phyloP scores from a whole-genome alignment of 352 stramenopile genomes.

The Globisporangium parvum region DNA sequence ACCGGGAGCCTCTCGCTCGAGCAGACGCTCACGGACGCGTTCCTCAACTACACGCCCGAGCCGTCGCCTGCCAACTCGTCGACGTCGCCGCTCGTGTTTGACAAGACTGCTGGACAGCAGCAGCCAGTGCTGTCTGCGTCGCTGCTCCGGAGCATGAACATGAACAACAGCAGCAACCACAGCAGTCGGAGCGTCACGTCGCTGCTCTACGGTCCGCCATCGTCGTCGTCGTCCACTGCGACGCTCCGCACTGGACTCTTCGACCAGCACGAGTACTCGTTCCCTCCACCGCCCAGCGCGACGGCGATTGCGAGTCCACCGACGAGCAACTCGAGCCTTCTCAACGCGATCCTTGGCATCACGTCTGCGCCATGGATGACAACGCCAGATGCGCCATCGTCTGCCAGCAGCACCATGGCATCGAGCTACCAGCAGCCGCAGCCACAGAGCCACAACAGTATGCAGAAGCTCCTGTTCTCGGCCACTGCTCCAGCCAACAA shows the following conservation, averaged over 20 bases:
- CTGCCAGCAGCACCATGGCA: no score
- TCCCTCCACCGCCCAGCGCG: background rate
- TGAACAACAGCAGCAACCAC: background rate
- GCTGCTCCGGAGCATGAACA: background rate
- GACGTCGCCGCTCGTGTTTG: background rate
- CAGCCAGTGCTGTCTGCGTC: background rate
- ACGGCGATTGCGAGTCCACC: background rate
- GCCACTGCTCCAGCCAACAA: background rate
- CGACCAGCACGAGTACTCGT: slow-evolving; percentile 6
- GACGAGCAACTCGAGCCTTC: slow-evolving; percentile 4
- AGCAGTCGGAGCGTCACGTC: background rate
- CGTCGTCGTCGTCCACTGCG: background rate
- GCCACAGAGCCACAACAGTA: slow-evolving; percentile 1
- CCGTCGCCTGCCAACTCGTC: slow-evolving; percentile 7
- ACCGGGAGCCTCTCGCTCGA: slow-evolving; percentile 13
- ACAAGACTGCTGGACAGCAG: background rate
- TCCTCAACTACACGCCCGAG: slow-evolving; percentile 19
- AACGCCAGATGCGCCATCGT: no score
- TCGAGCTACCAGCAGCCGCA: background rate
- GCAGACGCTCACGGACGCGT: slow-evolving; percentile 23
- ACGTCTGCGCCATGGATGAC: slow-evolving; percentile 4
- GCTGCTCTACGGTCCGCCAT: no score
- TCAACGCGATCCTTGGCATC: slow-evolving; percentile 10
- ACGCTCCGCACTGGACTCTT: background rate
- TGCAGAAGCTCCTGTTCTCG: slow-evolving; percentile 7